These are phyloP conservation scores for Diaporthe vexans DNA, from an alignment of 2,329 filamentous ascomycete genomes.

Conservation along the genomic window DNA sequence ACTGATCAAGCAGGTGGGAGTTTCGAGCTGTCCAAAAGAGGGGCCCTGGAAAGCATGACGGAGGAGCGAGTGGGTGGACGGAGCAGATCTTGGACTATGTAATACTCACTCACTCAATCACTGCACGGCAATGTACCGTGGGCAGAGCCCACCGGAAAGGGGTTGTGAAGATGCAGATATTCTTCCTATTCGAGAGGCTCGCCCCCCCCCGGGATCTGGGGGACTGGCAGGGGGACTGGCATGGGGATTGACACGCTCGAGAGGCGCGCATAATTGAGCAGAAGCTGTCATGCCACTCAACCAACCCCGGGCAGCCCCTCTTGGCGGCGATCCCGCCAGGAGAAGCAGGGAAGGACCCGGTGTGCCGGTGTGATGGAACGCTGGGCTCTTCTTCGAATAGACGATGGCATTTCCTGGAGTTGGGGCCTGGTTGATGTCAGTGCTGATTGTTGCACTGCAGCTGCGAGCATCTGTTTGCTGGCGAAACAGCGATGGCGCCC, in stretches of 20 bases:
- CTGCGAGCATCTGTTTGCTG: conserved; percentile 31
- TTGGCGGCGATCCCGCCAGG: conserved; percentile 32
- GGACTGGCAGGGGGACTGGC: background rate
- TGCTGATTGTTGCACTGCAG: conserved; percentile 32
- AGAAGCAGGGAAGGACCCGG: conserved; percentile 23
- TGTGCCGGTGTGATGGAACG: conserved; percentile 11
- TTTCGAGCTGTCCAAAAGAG: conserved; percentile 36
- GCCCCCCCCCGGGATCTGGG: background rate
- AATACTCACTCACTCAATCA: too few relatives aligned
- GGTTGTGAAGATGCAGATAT: conserved; percentile 16
- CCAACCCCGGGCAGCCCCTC: conserved; percentile 8
- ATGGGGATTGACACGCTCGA: background rate
- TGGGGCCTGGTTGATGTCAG: background rate
- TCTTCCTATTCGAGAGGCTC: conserved; percentile 16
- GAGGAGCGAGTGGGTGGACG: background rate
- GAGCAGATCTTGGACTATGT: too few relatives aligned
- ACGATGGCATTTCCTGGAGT: background rate
- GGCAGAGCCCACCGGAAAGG: background rate
- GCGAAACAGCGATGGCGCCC: conserved; percentile 16
- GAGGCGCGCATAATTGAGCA: background rate
- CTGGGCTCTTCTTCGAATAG: conserved; percentile 6
- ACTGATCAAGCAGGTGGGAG: conserved; percentile 33
- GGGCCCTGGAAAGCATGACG: conserved; percentile 21
- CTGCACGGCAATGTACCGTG: too few relatives aligned
- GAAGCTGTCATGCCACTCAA: conserved; percentile 18